phyloP scores from a whole-genome alignment of 2,329 filamentous ascomycete species.

The Aspergillus fumigatus region DNA sequence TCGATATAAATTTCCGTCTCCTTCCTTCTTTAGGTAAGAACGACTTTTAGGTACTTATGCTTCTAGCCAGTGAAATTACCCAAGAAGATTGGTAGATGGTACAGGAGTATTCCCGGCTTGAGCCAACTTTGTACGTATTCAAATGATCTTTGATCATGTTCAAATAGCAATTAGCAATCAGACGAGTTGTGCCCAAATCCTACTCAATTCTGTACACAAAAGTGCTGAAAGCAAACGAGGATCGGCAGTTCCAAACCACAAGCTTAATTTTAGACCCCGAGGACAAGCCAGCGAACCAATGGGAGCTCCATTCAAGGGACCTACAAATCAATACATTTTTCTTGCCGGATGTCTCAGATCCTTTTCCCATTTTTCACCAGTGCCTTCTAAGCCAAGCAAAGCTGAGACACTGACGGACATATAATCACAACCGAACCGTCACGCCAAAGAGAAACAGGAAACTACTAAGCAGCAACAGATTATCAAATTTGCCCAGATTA shows the following conservation, averaged over 20 bases:
- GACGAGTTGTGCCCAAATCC: not conserved
- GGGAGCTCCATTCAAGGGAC: not conserved
- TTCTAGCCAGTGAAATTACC: not conserved
- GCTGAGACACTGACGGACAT: conserved; percentile 17
- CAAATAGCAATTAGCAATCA: not conserved
- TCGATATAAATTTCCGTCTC: not conserved
- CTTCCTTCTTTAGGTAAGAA: not conserved
- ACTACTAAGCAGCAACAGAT: conserved; percentile 13
- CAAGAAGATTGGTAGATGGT: not conserved
- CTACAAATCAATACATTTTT: conserved; percentile 2
- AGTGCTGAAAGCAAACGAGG: not conserved
- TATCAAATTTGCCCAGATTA: conserved; percentile 9
- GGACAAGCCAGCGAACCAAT: not conserved
- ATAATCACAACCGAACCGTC: conserved; percentile 30
- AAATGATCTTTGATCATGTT: not conserved
- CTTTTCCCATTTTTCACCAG: conserved; percentile 17
- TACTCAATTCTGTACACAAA: not conserved
- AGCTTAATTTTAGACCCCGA: not conserved
- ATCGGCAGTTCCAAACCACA: not conserved
- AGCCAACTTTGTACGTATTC: not conserved
- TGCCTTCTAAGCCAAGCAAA: conserved; percentile 10
- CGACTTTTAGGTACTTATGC: not conserved
- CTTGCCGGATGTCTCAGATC: conserved; percentile 18
- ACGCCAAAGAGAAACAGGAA: conserved; percentile 28
- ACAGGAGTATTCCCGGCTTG: not conserved